Evolutionary conservation across 2,329 filamentous ascomycete species (phyloP).

Genomic region (Ceratocystis colombiana): DNA sequence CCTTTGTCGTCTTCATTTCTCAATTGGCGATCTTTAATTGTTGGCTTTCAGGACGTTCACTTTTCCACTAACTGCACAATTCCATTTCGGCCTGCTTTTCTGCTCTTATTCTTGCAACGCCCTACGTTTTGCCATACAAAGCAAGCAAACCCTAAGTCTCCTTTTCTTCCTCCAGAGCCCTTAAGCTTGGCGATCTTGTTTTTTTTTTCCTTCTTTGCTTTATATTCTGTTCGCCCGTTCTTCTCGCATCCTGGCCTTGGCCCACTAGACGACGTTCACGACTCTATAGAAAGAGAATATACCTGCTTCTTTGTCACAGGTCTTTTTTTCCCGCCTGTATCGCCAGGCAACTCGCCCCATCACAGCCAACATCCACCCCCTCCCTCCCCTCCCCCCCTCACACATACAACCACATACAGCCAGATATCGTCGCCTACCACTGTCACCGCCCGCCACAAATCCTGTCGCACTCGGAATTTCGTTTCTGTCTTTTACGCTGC

Average conservation of each 20-base stretch:
- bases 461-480: neutral
- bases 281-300: neutral
- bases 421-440: neutral
- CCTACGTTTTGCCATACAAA: neutral
- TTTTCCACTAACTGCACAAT: neutral
- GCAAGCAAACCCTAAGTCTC: neutral
- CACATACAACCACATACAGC: neutral
- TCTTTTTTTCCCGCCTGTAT: neutral
- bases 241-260: neutral
- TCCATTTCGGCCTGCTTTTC: neutral
- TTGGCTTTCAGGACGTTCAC: neutral
- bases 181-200: neutral
- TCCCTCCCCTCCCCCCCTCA: neutral
- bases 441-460: neutral
- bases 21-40: neutral
- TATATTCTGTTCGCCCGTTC: neutral
- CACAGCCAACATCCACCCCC: neutral
- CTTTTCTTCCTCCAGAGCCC: neutral
- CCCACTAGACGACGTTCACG: neutral
- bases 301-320: neutral
- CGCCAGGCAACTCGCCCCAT: neutral
- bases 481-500: neutral
- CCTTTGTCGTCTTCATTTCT: neutral
- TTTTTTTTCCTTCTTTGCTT: neutral
- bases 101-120: neutral